These are phyloP conservation scores for Agaricus subrufescens DNA, from an alignment of 768 basidiomycete species.

Conservation along the genomic window DNA sequence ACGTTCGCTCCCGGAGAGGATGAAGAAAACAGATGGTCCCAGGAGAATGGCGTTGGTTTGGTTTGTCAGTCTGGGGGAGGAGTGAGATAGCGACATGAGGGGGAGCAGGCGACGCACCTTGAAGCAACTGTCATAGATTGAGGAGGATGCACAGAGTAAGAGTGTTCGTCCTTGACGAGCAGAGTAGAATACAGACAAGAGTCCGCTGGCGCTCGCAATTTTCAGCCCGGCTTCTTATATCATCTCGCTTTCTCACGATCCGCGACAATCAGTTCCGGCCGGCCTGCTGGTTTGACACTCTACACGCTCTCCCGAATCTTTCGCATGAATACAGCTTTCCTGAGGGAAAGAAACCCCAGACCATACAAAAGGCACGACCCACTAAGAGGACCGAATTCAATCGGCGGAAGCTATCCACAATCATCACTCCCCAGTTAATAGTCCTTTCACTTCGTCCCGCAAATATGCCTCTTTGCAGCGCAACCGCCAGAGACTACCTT, in stretches of 20 bases:
- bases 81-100: conserved; percentile 6
- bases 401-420: background rate
- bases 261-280: background rate
- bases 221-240: conserved; percentile 7
- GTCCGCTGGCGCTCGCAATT: conserved; percentile 8
- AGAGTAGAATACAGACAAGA: background rate
- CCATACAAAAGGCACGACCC: no score
- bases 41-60: conserved; percentile 55
- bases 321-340: background rate
- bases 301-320: background rate
- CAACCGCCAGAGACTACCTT: conserved; percentile 68
- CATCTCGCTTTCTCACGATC: conserved; percentile 14
- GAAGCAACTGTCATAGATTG: conserved; percentile 54
- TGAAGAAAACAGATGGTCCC: conserved; percentile 49
- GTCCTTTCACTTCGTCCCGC: conserved; percentile 37
- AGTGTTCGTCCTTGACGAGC: conserved; percentile 8
- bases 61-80: conserved; percentile 35
- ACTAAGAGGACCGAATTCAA: no score
- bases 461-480: conserved; percentile 46
- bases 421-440: conserved; percentile 20
- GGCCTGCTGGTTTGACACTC: background rate
- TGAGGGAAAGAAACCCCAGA: no score
- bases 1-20: conserved; percentile 65
- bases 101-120: conserved; percentile 21
- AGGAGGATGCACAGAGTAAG: conserved; percentile 12